phyloP scores from a whole-genome alignment of 352 stramenopile species.

The Globisporangium barbulae region DNA sequence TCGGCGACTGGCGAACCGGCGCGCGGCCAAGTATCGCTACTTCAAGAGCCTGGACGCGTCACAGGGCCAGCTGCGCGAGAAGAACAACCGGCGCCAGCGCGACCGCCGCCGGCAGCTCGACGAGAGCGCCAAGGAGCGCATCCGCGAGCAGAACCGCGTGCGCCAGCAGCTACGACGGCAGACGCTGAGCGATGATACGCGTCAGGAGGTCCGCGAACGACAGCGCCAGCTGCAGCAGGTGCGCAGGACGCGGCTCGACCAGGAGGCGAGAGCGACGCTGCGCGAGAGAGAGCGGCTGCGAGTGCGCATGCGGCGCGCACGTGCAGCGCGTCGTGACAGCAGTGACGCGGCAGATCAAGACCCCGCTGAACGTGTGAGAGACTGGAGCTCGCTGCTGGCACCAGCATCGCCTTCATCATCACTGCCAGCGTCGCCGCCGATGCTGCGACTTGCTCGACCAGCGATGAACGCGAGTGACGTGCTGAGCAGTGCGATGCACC shows the following conservation, averaged over 20 bases:
- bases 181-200: conserved; percentile 37
- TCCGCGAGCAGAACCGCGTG: conserved; percentile 61
- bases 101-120: conserved; percentile 44
- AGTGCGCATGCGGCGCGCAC: conserved; percentile 28
- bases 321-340: conserved; percentile 15
- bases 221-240: conserved; percentile 41
- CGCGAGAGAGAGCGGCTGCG: conserved; percentile 49
- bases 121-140: conserved; percentile 23
- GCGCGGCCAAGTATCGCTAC: conserved; percentile 69
- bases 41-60: conserved; percentile 23
- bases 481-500: conserved; percentile 6
- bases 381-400: background rate
- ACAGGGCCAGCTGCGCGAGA: conserved; percentile 34
- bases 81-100: conserved; percentile 43
- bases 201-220: conserved; percentile 34
- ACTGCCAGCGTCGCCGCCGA: background rate
- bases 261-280: conserved; percentile 32
- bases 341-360: background rate
- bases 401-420: background rate
- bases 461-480: conserved; percentile 15
- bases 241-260: conserved; percentile 41
- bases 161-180: conserved; percentile 51
- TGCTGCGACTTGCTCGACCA: background rate
- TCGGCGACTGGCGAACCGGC: conserved; percentile 48
- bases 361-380: background rate